Percentiles rank a stretch among this genome's conserved stretches.
These are phyloP conservation scores for Monosporascus sp. DNA, from an alignment of 2,329 filamentous ascomycete genomes.

Conservation along the genomic window DNA sequence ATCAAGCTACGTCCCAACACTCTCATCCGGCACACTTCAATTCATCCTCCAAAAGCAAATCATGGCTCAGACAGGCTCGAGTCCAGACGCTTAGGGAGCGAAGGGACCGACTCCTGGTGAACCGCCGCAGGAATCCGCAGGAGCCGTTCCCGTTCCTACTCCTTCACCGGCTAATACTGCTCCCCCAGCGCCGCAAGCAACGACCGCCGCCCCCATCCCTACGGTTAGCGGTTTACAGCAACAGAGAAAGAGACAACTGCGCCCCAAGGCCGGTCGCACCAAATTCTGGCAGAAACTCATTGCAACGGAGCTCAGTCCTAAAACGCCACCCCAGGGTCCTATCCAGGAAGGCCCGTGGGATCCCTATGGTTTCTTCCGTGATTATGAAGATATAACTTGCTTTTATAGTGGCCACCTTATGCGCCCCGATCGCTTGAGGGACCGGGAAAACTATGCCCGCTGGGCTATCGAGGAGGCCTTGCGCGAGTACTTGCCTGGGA, in stretches of 20 bases:
- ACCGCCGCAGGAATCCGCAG: no score
- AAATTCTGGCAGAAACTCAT: neutral
- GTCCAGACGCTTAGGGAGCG: no score
- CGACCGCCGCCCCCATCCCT: no score
- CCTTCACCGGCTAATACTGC: no score
- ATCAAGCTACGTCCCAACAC: no score
- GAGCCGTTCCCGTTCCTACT: no score
- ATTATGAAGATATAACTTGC: neutral
- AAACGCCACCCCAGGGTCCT: neutral
- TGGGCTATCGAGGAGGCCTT: constrained; percentile 15
- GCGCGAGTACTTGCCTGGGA: constrained; percentile 5
- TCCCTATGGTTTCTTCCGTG: neutral
- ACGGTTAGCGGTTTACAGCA: no score
- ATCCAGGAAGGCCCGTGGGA: neutral
- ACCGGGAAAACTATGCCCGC: constrained; percentile 15
- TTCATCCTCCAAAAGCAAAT: no score
- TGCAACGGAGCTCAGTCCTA: neutral
- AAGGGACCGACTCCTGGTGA: no score
- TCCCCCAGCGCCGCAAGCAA: no score
- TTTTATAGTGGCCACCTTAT: constrained; percentile 8
- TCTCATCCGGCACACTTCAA: no score
- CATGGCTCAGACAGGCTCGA: no score
- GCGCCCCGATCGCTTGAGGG: neutral
- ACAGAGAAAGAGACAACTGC: neutral
- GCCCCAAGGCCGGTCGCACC: neutral